These are phyloP conservation scores for Fonsecaea pedrosoi DNA, from an alignment of 2,329 filamentous ascomycete genomes.

Conservation along the genomic window DNA sequence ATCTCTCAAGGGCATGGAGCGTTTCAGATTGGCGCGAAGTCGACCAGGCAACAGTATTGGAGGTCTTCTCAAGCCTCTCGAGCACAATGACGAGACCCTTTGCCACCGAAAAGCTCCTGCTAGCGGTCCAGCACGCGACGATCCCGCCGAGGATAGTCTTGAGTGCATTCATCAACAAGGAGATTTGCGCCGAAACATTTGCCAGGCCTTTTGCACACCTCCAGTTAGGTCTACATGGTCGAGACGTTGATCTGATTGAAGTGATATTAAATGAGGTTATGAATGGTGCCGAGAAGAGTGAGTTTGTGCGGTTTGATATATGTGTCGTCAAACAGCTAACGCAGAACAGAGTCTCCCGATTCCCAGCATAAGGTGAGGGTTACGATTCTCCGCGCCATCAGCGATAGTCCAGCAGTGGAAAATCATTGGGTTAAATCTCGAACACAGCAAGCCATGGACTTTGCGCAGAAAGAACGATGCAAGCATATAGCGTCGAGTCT, in stretches of 20 bases:
- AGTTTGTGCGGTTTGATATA: not conserved
- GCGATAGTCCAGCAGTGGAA: not conserved
- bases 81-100: not conserved
- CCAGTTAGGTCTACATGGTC: not conserved
- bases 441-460: not conserved
- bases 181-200: not conserved
- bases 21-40: not conserved
- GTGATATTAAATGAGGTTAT: not conserved
- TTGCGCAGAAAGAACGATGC: not conserved
- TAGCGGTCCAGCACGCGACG: not conserved
- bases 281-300: not conserved
- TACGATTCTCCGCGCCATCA: conserved; percentile 3
- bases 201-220: not conserved
- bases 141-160: not conserved
- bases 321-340: not conserved
- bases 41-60: not conserved
- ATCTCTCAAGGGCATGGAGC: not conserved
- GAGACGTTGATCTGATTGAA: not conserved
- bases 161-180: not conserved
- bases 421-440: not conserved
- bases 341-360: not conserved
- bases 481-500: not conserved
- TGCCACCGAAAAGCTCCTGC: not conserved
- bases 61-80: not conserved
- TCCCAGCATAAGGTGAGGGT: not conserved